Conservation (phyloP, 140 eudicot species). For the Cichorium intybus region DNA sequence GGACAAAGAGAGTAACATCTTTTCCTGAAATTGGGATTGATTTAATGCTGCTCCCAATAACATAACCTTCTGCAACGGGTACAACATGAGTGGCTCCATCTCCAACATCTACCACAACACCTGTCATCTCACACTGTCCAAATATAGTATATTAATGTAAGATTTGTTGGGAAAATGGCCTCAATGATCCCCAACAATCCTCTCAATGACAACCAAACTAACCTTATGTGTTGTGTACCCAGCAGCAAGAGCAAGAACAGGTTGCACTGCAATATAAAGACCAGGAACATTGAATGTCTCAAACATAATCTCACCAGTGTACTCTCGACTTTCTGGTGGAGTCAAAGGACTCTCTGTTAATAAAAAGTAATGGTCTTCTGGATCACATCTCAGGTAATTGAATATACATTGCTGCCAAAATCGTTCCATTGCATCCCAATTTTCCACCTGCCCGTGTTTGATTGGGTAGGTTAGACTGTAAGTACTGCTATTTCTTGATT, state of each 20-base stretch:
- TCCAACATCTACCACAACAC: conserved; percentile 95
- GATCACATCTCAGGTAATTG: conserved; percentile 89
- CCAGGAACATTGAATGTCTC: conserved; percentile 95
- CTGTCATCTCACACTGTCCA: conserved; percentile 97
- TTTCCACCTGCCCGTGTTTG: conserved; percentile 78
- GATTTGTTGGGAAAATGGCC: no score
- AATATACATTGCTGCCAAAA: conserved; percentile 98
- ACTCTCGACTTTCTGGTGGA: conserved; percentile 93
- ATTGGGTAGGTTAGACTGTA: conserved; percentile 81
- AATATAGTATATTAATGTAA: conserved; percentile 25
- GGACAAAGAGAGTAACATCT: conserved; percentile 84
- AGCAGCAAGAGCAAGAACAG: conserved; percentile 97
- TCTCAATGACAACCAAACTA: conserved; percentile 39
- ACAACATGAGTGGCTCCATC: conserved; percentile 98
- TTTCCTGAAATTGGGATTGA: conserved; percentile 79
- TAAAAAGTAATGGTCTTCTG: conserved; percentile 92
- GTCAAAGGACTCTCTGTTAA: conserved; percentile 92
- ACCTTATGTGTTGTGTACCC: conserved; percentile 96
- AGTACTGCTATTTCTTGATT: conserved; percentile 66
- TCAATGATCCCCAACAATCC: no score
- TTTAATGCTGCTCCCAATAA: conserved; percentile 94
- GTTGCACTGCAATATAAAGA: conserved; percentile 97
- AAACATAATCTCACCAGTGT: conserved; percentile 95
- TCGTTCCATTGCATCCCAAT: conserved; percentile 98
- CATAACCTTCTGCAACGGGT: conserved; percentile 99